A percentile compares a stretch with the other conserved stretches of the same genome.
These are phyloP conservation scores for Xylaria castorea DNA, from an alignment of 495 filamentous ascomycete genomes.

Conservation along the genomic window DNA sequence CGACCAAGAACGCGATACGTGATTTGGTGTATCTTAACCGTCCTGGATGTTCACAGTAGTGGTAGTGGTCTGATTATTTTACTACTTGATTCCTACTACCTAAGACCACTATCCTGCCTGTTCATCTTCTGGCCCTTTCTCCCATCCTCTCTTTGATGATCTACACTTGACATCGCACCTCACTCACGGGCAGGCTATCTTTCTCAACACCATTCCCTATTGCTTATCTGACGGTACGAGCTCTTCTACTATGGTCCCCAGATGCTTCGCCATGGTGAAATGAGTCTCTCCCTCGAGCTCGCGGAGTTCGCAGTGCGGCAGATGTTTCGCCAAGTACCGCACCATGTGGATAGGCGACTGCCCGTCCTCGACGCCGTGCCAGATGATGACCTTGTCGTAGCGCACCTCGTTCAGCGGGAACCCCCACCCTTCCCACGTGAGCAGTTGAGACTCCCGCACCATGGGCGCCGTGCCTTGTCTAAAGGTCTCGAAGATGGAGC, in stretches of 20 bases:
- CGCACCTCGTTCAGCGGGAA: not conserved
- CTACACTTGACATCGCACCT: too few relatives aligned
- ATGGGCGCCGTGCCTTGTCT: not conserved
- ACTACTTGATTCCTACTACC: too few relatives aligned
- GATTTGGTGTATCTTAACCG: too few relatives aligned
- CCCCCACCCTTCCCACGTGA: slow-evolving; percentile 2
- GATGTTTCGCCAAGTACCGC: not conserved
- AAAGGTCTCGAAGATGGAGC: not conserved
- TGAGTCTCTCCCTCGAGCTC: not conserved
- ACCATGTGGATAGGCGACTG: slow-evolving; percentile 2
- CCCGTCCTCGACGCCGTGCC: not conserved
- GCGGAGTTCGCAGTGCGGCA: not conserved
- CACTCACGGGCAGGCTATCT: too few relatives aligned
- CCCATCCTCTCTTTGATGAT: too few relatives aligned
- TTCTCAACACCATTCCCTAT: not conserved
- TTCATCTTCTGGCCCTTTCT: not conserved
- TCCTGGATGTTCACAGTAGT: too few relatives aligned
- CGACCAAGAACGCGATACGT: too few relatives aligned
- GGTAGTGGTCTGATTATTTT: too few relatives aligned
- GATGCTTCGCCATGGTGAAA: not conserved
- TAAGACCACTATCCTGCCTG: not conserved
- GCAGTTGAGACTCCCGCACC: not conserved
- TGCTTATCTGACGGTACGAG: not conserved
- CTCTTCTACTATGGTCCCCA: not conserved
- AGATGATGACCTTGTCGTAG: not conserved